Evolutionary conservation across 495 filamentous ascomycete species (phyloP), one percentile per base, ranked within the genome.

Genomic region (Neurospora tetrasperma): DNA sequence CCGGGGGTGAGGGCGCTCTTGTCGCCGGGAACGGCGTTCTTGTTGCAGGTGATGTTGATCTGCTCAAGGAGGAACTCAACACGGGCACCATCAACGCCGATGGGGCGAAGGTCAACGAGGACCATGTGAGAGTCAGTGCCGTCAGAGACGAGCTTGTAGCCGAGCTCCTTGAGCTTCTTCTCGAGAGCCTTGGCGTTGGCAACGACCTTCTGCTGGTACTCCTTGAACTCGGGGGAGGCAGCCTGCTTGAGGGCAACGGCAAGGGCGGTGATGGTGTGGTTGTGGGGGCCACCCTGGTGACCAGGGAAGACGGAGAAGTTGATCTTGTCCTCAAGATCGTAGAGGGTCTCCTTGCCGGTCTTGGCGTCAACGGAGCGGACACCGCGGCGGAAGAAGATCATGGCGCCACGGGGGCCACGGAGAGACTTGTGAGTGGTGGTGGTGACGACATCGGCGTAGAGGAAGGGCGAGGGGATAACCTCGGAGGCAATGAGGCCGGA

Each of bases 331-430:
- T 98, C 96, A 44, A 99, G 90, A 80, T 99, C 94, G 79, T 98
- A 99, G 79, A 94, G 79, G 75, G 88, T 89, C 83, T 98, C 90
- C 86, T 98, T 96, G 77, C 93, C 92, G 71, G 89, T 88, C 89
- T 98, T 98, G 81, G 91, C 85, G 80, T 98, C 93, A 66, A 89
- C 89, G 80, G 89, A 92, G 77, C 94, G 90, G 70, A 98, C 92
- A 79, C 96, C 96, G 85, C 95, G 96, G 79, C 96, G 93, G 90
- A 93, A 99, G 89, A 99, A 99, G 85, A 99, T 99, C 96, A 99
- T 99, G 80, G 96, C 96, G 81, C 96, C 96, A 84, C 96, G 92
- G 71, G 96, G 96, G 71, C 96, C 96, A 86, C 96, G 93, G 78
- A 99, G 92, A 70, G 94, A 97, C 89, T 99, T 99, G 90, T 99